A percentile compares a stretch with the other conserved stretches of the same genome.
Evolutionary conservation across 176 grass and related monocot genomes (phyloP).

Genomic region (Rhynchospora pubera): DNA sequence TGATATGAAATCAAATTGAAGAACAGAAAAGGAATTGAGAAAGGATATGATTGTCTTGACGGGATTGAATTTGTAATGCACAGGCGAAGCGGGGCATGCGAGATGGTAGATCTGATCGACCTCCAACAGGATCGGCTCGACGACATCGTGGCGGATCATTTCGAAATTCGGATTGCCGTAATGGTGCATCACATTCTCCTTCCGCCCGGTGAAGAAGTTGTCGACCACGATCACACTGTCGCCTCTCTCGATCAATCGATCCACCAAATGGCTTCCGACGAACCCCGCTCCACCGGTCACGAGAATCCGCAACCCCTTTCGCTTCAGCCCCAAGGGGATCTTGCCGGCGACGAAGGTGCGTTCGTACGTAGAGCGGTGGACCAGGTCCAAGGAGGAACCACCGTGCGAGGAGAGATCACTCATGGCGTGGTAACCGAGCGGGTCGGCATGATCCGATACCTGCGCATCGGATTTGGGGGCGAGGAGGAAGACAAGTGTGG

Average conservation of each 20-base stretch:
- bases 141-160: conserved; percentile 84
- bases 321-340: conserved; percentile 60
- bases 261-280: conserved; percentile 87
- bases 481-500: conserved; percentile 36
- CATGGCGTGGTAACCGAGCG: background rate
- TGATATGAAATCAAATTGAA: background rate
- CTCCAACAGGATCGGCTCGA: conserved; percentile 87
- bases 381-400: no score
- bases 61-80: conserved; percentile 95
- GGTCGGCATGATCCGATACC: conserved; percentile 8
- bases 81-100: conserved; percentile 88
- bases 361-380: conserved; percentile 5
- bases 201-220: conserved; percentile 80
- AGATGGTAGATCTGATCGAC: conserved; percentile 98
- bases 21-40: background rate
- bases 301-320: conserved; percentile 49
- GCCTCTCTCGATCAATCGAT: conserved; percentile 51
- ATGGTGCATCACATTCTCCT: conserved; percentile 86
- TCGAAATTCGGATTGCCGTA: conserved; percentile 54
- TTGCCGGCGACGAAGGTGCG: conserved; percentile 26
- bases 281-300: conserved; percentile 79
- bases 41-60: conserved; percentile 88
- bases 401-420: background rate
- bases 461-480: background rate
- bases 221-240: conserved; percentile 93